Conservation (phyloP, 139 green algal species). For the Micractinium conductrix region DNA sequence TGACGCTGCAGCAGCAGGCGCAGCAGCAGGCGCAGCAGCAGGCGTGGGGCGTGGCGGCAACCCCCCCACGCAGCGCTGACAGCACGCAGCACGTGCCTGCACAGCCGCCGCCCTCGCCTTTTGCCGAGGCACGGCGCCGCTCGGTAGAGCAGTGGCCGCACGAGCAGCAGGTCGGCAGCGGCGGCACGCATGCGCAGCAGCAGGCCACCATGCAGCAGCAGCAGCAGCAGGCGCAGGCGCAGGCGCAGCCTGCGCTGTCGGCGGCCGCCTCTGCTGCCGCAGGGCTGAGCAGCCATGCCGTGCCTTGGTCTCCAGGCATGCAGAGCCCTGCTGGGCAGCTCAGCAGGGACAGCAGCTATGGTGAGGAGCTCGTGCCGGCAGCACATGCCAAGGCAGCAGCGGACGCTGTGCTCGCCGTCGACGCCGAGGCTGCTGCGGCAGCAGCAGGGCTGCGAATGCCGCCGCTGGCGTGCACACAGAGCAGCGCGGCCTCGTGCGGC, state of each 20-base stretch:
- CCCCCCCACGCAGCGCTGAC: not conserved
- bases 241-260: not conserved
- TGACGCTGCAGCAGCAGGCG: not conserved
- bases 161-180: not conserved
- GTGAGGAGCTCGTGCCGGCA: slow-evolving; percentile 7
- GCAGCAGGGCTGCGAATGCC: not conserved
- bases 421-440: too few species aligned
- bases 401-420: not conserved
- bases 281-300: slow-evolving; percentile 1
- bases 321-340: not conserved
- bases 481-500: not conserved
- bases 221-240: not conserved
- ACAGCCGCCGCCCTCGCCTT: too few species aligned
- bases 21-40: not conserved
- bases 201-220: not conserved
- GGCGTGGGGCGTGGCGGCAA: not conserved
- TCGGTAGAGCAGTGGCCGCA: not conserved
- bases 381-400: not conserved
- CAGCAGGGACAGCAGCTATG: slow-evolving; percentile 8
- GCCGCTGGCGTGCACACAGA: not conserved
- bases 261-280: not conserved
- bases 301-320: slow-evolving; percentile 22
- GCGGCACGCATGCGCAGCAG: too few species aligned
- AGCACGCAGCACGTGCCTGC: too few species aligned
- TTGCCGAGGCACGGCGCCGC: not conserved